Conservation (phyloP, 78 protist species). For the Neovahlkampfia damariscottae region DNA sequence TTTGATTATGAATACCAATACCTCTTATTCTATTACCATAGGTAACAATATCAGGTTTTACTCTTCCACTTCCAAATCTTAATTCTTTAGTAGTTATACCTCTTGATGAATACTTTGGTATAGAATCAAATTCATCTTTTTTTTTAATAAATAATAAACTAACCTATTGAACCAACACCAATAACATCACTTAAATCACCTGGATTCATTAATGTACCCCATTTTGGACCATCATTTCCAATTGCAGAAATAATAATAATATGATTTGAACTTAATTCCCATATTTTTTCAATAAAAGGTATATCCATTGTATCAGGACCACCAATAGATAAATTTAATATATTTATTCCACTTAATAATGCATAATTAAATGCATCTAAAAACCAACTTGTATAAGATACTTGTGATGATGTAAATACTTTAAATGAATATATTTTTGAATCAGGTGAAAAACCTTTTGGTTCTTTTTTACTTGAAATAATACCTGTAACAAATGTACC, state of each 20-base stretch:
- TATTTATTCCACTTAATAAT: conserved; percentile 35
- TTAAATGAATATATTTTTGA: conserved; percentile 60
- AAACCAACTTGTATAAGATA: conserved; percentile 88
- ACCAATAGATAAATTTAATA: conserved; percentile 82
- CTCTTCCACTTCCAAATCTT: conserved; percentile 84
- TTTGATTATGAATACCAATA: conserved; percentile 7
- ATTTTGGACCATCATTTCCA: conserved; percentile 92
- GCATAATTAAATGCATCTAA: conserved; percentile 92
- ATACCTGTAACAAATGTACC: conserved; percentile 88
- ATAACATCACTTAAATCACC: conserved; percentile 85
- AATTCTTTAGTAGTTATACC: conserved; percentile 91
- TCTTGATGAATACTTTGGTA: conserved; percentile 6
- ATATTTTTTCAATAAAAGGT: conserved; percentile 90
- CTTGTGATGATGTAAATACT: conserved; percentile 64
- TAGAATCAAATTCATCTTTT: not conserved
- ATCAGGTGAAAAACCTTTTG: conserved; percentile 85
- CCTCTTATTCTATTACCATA: conserved; percentile 20
- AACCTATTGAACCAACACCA: conserved; percentile 75
- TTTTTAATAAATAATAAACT: not conserved
- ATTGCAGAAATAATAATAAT: conserved; percentile 78
- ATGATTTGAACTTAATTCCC: conserved; percentile 68
- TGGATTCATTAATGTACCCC: conserved; percentile 90
- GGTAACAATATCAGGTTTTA: conserved; percentile 86
- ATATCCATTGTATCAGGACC: conserved; percentile 87
- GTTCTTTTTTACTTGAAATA: conserved; percentile 29